A percentile compares a stretch with the other conserved stretches of the same genome.
Evolutionary conservation across 148 eudicot species (phyloP).

Genomic region (Limonium bicolor): DNA sequence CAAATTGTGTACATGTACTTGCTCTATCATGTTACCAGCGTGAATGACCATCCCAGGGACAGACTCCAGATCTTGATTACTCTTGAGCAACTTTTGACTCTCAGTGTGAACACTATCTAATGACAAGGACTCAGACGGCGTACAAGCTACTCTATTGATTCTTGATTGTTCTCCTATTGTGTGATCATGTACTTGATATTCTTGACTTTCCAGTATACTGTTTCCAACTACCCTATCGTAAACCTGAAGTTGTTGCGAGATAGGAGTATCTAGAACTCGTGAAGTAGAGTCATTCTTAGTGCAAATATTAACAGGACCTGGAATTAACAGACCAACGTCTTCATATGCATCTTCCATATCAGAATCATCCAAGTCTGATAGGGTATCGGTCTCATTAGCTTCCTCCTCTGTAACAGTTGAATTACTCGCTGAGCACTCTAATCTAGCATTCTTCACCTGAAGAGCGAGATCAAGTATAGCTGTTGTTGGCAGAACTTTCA

Average conservation of each 20-base stretch:
- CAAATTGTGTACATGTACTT: background rate
- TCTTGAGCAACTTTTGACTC: background rate
- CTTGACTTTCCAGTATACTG: slow-evolving; percentile 12
- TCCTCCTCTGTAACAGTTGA: slow-evolving; percentile 11
- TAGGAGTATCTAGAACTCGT: slow-evolving; percentile 48
- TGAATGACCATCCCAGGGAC: background rate
- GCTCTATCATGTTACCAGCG: background rate
- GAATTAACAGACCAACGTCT: slow-evolving; percentile 46
- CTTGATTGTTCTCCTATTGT: background rate
- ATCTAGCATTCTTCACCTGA: slow-evolving; percentile 66
- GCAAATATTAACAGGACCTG: slow-evolving; percentile 6
- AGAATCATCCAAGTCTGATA: slow-evolving; percentile 49
- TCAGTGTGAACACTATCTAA: slow-evolving; percentile 1
- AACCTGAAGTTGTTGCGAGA: slow-evolving; percentile 15
- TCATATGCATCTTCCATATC: slow-evolving; percentile 57
- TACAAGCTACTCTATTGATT: background rate
- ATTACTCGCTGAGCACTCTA: slow-evolving; percentile 17
- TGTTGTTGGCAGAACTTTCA: slow-evolving; percentile 24
- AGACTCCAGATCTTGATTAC: background rate
- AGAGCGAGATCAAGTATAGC: slow-evolving; percentile 62
- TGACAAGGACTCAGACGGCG: background rate
- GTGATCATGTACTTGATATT: background rate
- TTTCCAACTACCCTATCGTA: slow-evolving; percentile 17
- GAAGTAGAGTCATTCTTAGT: slow-evolving; percentile 25
- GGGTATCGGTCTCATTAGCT: slow-evolving; percentile 16